A percentile compares a stretch with the other conserved stretches of the same genome.
These are phyloP conservation scores for Pneumocystis carinii DNA, from an alignment of 1,139 yeast species.

Conservation along the genomic window DNA sequence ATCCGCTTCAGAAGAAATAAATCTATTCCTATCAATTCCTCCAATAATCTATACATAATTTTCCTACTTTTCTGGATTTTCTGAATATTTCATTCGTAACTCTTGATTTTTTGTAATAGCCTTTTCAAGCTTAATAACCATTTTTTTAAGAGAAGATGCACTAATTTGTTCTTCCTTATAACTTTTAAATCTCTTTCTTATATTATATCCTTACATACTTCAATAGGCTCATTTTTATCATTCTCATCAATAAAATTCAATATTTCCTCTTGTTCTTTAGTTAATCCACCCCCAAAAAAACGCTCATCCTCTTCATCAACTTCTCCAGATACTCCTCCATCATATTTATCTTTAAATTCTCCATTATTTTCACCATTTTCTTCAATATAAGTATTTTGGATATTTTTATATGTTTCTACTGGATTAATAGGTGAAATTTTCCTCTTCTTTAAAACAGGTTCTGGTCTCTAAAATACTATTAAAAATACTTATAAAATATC, in stretches of 20 bases:
- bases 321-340: background rate
- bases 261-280: conserved; percentile 17
- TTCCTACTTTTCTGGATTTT: conserved; percentile 24
- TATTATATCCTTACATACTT: background rate
- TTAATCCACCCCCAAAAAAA: conserved; percentile 21
- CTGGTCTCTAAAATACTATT: background rate
- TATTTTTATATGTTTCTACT: background rate
- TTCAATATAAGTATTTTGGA: background rate
- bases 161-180: conserved; percentile 15
- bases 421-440: background rate
- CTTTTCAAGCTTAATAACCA: conserved; percentile 19
- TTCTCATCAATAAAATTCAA: conserved; percentile 19
- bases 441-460: background rate
- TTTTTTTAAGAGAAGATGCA: conserved; percentile 18
- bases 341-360: background rate
- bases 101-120: conserved; percentile 21
- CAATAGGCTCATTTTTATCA: conserved; percentile 13
- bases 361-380: background rate
- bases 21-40: background rate
- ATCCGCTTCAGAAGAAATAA: conserved; percentile 18
- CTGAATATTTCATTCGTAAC: conserved; percentile 20
- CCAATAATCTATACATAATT: conserved; percentile 2
- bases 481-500: background rate
- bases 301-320: conserved; percentile 18
- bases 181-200: background rate